Conservation (phyloP, 148 eudicot genomes). For the Bassia scoparia region DNA sequence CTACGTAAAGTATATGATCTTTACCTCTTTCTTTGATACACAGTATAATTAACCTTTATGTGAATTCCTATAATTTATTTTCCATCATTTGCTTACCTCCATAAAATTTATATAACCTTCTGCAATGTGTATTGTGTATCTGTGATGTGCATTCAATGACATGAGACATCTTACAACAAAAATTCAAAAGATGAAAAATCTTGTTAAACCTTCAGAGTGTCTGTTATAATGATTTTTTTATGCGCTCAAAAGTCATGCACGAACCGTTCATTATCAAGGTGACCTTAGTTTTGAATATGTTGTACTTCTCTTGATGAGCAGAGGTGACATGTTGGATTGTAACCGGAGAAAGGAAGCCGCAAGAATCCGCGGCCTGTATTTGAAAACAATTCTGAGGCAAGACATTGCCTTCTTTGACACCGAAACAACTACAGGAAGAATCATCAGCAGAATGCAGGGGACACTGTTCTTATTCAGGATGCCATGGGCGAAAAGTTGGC, state of each 20-base stretch:
- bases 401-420: conserved; percentile 86
- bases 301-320: conserved; percentile 20
- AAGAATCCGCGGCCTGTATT: conserved; percentile 67
- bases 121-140: no score
- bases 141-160: no score
- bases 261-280: neutral
- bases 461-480: conserved; percentile 83
- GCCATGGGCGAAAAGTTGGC: conserved; percentile 96
- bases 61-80: no score
- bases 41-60: no score
- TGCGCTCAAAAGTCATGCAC: neutral
- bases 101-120: no score
- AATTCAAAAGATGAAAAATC: no score
- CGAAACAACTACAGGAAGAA: conserved; percentile 80
- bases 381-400: conserved; percentile 68
- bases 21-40: no score
- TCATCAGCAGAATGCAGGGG: conserved; percentile 86
- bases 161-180: no score
- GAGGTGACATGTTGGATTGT: conserved; percentile 89
- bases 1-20: conserved; percentile 52
- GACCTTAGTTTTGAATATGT: neutral
- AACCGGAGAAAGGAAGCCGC: conserved; percentile 78
- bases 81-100: no score
- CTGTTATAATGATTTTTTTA: neutral
- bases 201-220: neutral